phyloP scores from a whole-genome alignment of 2,329 filamentous ascomycete species.

The Cladosporium sp. region DNA sequence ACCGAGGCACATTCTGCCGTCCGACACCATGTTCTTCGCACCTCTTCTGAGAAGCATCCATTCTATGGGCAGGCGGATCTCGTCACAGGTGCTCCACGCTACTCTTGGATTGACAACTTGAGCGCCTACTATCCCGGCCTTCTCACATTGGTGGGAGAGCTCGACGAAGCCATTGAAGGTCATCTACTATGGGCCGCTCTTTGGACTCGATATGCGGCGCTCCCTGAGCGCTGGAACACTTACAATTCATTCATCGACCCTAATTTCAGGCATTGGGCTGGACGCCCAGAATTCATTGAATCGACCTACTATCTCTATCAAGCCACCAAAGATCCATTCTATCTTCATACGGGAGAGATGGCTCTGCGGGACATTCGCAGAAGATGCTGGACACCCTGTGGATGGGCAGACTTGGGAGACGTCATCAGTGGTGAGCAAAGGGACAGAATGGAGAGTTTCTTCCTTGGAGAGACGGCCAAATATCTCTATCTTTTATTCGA shows the following conservation, averaged over 20 bases:
- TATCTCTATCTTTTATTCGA: slow-evolving; percentile 94
- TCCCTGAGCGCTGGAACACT: slow-evolving; percentile 77
- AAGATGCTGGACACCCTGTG: slow-evolving; percentile 84
- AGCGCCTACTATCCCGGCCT: slow-evolving; percentile 94
- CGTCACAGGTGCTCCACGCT: slow-evolving; percentile 78
- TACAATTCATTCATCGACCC: slow-evolving; percentile 76
- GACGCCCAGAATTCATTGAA: slow-evolving; percentile 93
- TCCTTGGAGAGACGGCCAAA: slow-evolving; percentile 92
- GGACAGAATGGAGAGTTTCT: slow-evolving; percentile 99
- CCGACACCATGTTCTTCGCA: slow-evolving; percentile 82
- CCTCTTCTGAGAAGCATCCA: slow-evolving; percentile 70
- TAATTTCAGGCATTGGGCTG: slow-evolving; percentile 90
- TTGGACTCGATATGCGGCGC: slow-evolving; percentile 90
- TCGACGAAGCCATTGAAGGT: slow-evolving; percentile 86
- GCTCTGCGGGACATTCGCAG: slow-evolving; percentile 80
- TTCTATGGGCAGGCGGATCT: slow-evolving; percentile 92
- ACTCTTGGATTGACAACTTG: slow-evolving; percentile 94
- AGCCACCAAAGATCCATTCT: slow-evolving; percentile 93
- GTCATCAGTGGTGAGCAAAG: slow-evolving; percentile 69
- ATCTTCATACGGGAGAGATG: slow-evolving; percentile 95
- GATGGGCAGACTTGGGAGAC: slow-evolving; percentile 77
- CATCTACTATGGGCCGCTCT: slow-evolving; percentile 88
- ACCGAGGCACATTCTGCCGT: slow-evolving; percentile 81
- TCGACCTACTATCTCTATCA: slow-evolving; percentile 95
- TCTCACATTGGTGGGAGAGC: slow-evolving; percentile 76